Base-by-base conservation (phyloP, 2,329 filamentous ascomycete species). In the Aspergillus chevalieri region DNA sequence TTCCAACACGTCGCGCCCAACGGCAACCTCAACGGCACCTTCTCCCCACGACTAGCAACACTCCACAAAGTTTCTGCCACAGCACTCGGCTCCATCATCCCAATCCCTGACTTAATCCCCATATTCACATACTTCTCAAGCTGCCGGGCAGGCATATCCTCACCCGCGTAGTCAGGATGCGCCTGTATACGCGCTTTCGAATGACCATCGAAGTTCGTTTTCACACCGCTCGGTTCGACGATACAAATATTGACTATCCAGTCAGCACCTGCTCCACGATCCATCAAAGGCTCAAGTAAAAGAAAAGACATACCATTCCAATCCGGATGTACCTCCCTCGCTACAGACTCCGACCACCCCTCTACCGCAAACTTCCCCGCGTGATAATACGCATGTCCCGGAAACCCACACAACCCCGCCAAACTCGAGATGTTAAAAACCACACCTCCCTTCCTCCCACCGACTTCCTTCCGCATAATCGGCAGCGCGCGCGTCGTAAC, bases 21-120 rank as follows among this genome's bases (percentile, higher is more conserved):
- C 2, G 74, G 72, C 26, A 75, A 54, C 4, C 72, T 64, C 34
- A 77, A 56, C 3, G 74, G 73, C 15, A 76, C 65, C 6, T 58
- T 52, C 38, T 64, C 43, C 0, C 67, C 68, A 0, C 63, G 57
- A 36, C 58, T 67, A 0, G 67, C 68, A 21, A 74, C 36, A 1
- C 47, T 26, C 36, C 68, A 69, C 30, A 77, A 64, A 6, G 66
- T 66, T n/a, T 59, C 59, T 0, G 67, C 71, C 1, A 76, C 56
- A 38, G 47, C 52, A 48, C 46, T 17, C 19, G 60, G 57, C 39
- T 60, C 56, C 4, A 39, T 39, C 36, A 39, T 39, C 12, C 36
- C 36, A 6, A 59, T 55, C 21, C 56, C 57, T 4, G 42, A 21
- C 39, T 44, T 51, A 7, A 39, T 44, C 5, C 45, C 49, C 38